Base-by-base conservation (phyloP, 1,139 yeast genomes). In the Hansenula lynferdii region DNA sequence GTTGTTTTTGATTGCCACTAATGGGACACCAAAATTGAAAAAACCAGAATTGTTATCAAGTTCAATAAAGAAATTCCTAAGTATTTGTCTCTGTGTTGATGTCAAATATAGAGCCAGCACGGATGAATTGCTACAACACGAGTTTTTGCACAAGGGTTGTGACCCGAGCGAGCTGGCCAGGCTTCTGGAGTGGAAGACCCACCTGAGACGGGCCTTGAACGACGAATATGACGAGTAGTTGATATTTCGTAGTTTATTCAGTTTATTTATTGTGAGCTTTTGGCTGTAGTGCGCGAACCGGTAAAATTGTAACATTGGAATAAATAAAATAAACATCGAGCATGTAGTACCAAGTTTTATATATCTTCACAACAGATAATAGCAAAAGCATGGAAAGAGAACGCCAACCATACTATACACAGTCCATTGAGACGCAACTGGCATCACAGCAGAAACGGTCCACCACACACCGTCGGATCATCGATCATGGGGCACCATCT, bases 21-120 rank as follows among this genome's bases (percentile, higher is more conserved):
- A 89, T 57, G 98, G 98, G 44, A 92, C 98, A 2, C 98, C 98
- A 30, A 89, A 89, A 61, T 70, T 92, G 54, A 90, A 87, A 65
- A 75, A 83, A 47, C 97, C 98, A 3, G 96, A 86, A 47, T 62
- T 69, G 38, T 69, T 92, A 43, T 81, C 94, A 16, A 71, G 80
- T 49, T 81, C 84, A 28, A 83, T 94, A 47, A 90, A 90, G 69
- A 79, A 85, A 54, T 92, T 92, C 57, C 70, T 92, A 57, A 81
- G 94, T 37, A 90, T 89, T 38, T 92, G 98, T 66, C 70, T 92
- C 31, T 90, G 97, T 62, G 98, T 92, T 32, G 97, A 94, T 61
- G 97, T 90, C 37, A 76, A 85, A 54, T 86, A 83, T 56, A 75
- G 98, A 54, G 97, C 97, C 2, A 77, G 85, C 24, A 85, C 97